phyloP scores from a whole-genome alignment of 2,329 filamentous ascomycete species.

The Paradendryphiella salina region DNA sequence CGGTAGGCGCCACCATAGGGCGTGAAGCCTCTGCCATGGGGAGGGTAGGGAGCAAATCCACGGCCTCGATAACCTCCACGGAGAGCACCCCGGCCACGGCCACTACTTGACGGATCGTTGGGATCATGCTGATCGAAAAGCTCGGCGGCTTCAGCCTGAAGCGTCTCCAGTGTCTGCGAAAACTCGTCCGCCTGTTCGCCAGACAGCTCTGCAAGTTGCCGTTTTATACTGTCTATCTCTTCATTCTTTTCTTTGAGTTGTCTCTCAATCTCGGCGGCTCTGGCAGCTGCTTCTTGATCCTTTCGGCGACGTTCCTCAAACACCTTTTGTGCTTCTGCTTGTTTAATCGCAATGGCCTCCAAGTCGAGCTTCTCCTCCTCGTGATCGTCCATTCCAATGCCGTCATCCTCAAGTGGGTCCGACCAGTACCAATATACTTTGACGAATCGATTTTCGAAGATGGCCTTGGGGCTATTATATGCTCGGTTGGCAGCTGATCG shows the following conservation, averaged over 20 bases:
- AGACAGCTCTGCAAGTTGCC: slow-evolving; percentile 61
- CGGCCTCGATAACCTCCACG: slow-evolving; percentile 46
- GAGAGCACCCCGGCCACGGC: slow-evolving; percentile 26
- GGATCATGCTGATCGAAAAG: slow-evolving; percentile 64
- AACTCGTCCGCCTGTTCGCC: slow-evolving; percentile 27
- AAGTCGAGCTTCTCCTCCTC: slow-evolving; percentile 62
- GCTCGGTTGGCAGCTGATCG: slow-evolving; percentile 70
- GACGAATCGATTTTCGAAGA: slow-evolving; percentile 85
- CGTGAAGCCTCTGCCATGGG: slow-evolving; percentile 16
- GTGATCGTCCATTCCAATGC: neutral
- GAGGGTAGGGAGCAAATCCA: slow-evolving; percentile 33
- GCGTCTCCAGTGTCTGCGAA: slow-evolving; percentile 23
- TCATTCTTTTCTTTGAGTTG: slow-evolving; percentile 66
- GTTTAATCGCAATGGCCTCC: slow-evolving; percentile 68
- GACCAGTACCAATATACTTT: slow-evolving; percentile 77
- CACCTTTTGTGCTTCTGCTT: slow-evolving; percentile 71
- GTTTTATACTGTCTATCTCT: slow-evolving; percentile 65
- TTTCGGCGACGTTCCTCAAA: slow-evolving; percentile 68
- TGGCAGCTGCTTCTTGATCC: slow-evolving; percentile 64
- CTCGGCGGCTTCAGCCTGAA: slow-evolving; percentile 59
- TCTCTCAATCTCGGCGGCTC: slow-evolving; percentile 66
- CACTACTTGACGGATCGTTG: slow-evolving; percentile 20
- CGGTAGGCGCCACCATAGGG: slow-evolving; percentile 49
- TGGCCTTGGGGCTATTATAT: slow-evolving; percentile 74
- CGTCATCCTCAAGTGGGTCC: slow-evolving; percentile 10